Evolutionary conservation across 305 asterid genomes (phyloP).

Genomic region (Fraxinus paxiana): DNA sequence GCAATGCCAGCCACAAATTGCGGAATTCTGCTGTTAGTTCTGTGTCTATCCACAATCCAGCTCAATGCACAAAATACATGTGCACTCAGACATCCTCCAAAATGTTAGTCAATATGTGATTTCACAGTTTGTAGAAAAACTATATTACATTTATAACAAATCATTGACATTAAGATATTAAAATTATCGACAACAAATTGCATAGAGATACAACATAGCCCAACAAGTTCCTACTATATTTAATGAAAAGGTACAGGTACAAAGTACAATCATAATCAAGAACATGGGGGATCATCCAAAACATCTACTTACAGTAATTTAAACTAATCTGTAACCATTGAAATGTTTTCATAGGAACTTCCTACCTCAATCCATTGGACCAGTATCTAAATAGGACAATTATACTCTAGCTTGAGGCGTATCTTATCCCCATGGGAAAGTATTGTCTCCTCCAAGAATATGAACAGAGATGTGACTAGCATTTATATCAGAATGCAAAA

Average conservation of each 20-base stretch:
- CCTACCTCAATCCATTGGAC: not conserved
- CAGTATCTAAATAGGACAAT: not conserved
- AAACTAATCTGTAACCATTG: not conserved
- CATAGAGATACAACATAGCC: not conserved
- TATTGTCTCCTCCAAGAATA: not conserved
- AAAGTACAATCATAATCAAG: not conserved
- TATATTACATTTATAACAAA: constrained; percentile 12
- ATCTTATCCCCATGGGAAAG: not conserved
- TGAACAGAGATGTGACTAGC: not conserved
- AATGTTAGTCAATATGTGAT: not conserved
- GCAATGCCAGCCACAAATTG: constrained; percentile 32
- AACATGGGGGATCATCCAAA: not conserved
- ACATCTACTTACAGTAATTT: not conserved
- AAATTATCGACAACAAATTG: constrained; percentile 5
- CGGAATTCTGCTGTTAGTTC: constrained; percentile 6
- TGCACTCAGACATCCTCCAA: not conserved
- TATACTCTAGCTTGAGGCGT: not conserved
- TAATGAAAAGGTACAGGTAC: not conserved
- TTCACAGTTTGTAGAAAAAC: not conserved
- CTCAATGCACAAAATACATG: constrained; percentile 7
- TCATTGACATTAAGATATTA: not conserved
- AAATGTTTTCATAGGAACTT: not conserved
- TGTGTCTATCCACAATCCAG: constrained; percentile 10
- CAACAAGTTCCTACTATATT: not conserved
- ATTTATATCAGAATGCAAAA: constrained; percentile 2